Conservation (phyloP, 352 stramenopile genomes). For the Ophiocytium majus region DNA sequence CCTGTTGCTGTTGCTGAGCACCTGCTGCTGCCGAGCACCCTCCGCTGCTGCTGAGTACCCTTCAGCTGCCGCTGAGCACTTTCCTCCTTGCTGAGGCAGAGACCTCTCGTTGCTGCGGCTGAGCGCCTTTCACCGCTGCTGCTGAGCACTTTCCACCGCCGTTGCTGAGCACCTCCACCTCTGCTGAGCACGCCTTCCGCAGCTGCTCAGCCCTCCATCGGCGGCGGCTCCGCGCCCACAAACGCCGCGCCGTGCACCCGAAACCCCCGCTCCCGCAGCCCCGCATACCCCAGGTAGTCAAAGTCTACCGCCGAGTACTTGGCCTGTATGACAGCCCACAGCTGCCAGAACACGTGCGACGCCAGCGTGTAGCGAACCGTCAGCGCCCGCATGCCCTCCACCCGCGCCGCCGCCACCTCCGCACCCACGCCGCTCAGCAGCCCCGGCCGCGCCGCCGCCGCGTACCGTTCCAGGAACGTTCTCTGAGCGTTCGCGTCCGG, state of each 20-base stretch:
- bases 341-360: slow-evolving; percentile 86
- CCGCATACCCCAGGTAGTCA: slow-evolving; percentile 79
- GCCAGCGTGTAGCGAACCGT: slow-evolving; percentile 80
- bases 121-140: no score
- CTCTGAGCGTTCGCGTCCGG: slow-evolving; percentile 67
- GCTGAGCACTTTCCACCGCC: no score
- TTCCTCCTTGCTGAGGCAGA: no score
- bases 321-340: slow-evolving; percentile 86
- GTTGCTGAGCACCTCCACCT: no score
- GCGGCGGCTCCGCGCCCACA: neutral
- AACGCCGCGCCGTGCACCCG: neutral
- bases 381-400: slow-evolving; percentile 66
- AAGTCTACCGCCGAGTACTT: slow-evolving; percentile 83
- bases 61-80: no score
- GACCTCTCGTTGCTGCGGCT: no score
- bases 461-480: slow-evolving; percentile 77
- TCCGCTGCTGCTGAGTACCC: no score
- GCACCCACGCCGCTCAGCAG: neutral
- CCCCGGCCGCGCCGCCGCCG: slow-evolving; percentile 42
- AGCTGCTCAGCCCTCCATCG: no score
- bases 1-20: no score
- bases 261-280: slow-evolving; percentile 33
- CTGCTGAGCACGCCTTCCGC: no score
- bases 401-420: slow-evolving; percentile 24
- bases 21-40: no score